Evolutionary conservation across 1,139 yeast genomes (phyloP), one percentile per base, ranked within the genome.

Genomic region (Blastobotrys ciferrii): DNA sequence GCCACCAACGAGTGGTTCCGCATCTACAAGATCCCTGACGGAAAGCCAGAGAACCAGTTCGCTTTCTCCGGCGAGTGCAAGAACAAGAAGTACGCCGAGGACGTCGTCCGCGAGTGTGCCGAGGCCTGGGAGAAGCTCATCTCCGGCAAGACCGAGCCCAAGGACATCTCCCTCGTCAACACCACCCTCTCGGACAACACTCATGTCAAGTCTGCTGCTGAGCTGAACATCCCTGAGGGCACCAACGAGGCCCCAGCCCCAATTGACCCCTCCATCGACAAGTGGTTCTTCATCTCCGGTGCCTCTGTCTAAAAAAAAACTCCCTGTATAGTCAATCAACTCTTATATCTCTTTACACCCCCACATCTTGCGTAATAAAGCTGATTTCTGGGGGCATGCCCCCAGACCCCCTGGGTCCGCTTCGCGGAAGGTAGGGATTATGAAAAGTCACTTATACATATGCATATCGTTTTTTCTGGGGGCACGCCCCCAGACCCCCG

Each of bases 281-380:
- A 92, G 78, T 92, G 98, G 98, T 92, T 92, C 81, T 92, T 82
- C 81, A 92, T 92, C 70, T 87, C 98, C 57, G 97, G 97, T 73
- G 85, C 75, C 52, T 73, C 81, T 55, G 82, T 82, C 62, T 80
- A 72, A 67, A 37, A 23, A 39, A 35, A 14, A 13, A 20, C 28
- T 6, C 7, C 35, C 5, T 17, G 14, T 13, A 13, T 39, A 14
- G 17, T 39, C 15, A n/a, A 37, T n/a, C n/a, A n/a, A n/a, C n/a
- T n/a, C n/a, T n/a, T n/a, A n/a, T n/a, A n/a, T n/a, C n/a, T n/a
- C n/a, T n/a, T n/a, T n/a, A n/a, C n/a, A n/a, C n/a, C n/a, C n/a
- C n/a, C n/a, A n/a, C n/a, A n/a, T n/a, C n/a, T n/a, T n/a, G n/a
- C n/a, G n/a, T n/a, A n/a, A n/a, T n/a, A n/a, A n/a, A n/a, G n/a